These are phyloP conservation scores for Marasmius tenuissimus DNA, from an alignment of 1,284 basidiomycete species.

Conservation along the genomic window DNA sequence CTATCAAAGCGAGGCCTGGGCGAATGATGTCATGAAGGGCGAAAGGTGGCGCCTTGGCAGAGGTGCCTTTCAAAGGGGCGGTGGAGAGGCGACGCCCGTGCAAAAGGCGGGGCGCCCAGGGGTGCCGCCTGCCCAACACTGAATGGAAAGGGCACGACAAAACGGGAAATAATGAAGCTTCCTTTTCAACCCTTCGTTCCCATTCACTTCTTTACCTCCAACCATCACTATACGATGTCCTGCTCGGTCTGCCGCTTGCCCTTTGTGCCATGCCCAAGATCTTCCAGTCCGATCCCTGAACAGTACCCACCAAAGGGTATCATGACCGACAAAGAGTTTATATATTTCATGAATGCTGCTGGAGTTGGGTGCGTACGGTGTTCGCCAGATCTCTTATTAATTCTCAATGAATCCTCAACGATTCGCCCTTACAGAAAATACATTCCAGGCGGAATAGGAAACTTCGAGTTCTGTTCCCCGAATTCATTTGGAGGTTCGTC, in stretches of 20 bases:
- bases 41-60: no score
- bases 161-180: no score
- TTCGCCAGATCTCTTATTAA: background rate
- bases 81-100: no score
- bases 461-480: background rate
- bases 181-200: background rate
- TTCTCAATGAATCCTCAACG: background rate
- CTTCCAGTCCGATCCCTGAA: slow-evolving; percentile 14
- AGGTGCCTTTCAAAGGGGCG: no score
- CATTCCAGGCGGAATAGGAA: background rate
- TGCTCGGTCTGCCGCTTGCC: slow-evolving; percentile 25
- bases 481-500: background rate
- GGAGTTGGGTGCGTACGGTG: slow-evolving; percentile 16
- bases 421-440: background rate
- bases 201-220: background rate
- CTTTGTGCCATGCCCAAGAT: slow-evolving; percentile 18
- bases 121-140: no score
- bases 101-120: no score
- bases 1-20: no score
- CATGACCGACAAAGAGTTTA: slow-evolving; percentile 18
- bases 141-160: no score
- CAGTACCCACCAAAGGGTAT: slow-evolving; percentile 17
- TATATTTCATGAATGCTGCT: slow-evolving; percentile 17
- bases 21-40: no score
- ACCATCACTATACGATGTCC: slow-evolving; percentile 16